Evolutionary conservation across 1,139 yeast species (phyloP).

Genomic region (Protomyces gravidus): DNA sequence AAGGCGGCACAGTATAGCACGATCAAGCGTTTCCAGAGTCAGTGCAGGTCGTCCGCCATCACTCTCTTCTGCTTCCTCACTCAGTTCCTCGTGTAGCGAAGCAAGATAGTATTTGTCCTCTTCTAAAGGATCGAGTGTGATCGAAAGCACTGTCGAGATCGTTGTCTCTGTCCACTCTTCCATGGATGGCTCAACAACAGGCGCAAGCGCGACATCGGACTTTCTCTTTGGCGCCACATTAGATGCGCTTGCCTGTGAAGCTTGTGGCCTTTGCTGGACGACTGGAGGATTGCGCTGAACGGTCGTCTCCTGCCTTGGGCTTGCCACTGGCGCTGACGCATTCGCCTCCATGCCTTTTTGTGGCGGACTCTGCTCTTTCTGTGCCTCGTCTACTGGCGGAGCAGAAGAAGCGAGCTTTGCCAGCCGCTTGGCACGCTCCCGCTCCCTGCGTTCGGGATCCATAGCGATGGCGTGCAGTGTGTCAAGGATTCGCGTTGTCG

Average conservation of each 20-base stretch:
- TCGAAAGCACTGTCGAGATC: slow-evolving; percentile 3
- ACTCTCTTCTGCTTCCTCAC: not conserved
- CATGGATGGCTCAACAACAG: not conserved
- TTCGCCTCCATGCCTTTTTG: not conserved
- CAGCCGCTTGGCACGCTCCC: not conserved
- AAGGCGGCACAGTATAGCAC: slow-evolving; percentile 38
- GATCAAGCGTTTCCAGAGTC: slow-evolving; percentile 37
- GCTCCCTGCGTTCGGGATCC: slow-evolving; percentile 1
- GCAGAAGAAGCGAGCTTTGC: not conserved
- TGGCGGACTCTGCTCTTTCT: not conserved
- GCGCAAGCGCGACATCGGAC: not conserved
- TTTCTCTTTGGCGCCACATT: too few species aligned
- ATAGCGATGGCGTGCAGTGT: too few species aligned
- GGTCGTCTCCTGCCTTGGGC: not conserved
- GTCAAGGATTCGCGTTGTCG: too few species aligned
- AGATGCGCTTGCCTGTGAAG: too few species aligned
- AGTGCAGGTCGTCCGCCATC: slow-evolving; percentile 29
- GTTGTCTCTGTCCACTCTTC: slow-evolving; percentile 2
- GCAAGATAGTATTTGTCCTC: slow-evolving; percentile 8
- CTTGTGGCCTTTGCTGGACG: not conserved
- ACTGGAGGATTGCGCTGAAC: not conserved
- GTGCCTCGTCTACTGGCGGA: too few species aligned
- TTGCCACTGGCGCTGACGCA: not conserved
- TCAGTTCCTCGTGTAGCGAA: slow-evolving; percentile 13
- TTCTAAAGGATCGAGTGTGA: slow-evolving; percentile 10